Base-by-base conservation (phyloP, 805 yeast species). In the Ogataea nonfermentans region DNA sequence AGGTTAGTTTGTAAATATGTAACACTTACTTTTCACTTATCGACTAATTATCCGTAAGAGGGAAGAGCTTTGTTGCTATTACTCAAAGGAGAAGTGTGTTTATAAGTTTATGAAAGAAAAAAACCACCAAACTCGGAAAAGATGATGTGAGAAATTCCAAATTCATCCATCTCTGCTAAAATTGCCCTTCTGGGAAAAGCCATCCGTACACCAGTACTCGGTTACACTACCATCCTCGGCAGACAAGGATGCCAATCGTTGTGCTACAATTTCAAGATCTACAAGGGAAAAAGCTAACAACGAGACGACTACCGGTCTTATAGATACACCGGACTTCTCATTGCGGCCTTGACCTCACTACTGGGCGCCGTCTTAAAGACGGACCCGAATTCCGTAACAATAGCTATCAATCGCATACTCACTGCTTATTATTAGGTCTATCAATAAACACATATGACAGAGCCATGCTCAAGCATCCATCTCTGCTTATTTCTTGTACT, bases 401-500 rank as follows among this genome's bases (percentile, higher is more conserved):
- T 15, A 4, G 15, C 15, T 22, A 9, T 6, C n/a, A n/a, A 20
- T 37, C 41, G 24, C 36, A 32, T 31, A 23, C 19, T 27, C 27
- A 27, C 6, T 27, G 41, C 27, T 32, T 32, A 37, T 37, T 37
- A 37, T 31, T 37, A 37, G 41, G 41, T 37, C 41, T 37, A 37
- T 37, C 36, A 32, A 37, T 20, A 37, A 29, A 28, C 32, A 35
- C 39, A 32, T 24, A 32, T 32, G 29, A 32, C 37, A 28, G 15
- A 16, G 32, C 29, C 36, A 22, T 19, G 36, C 24, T 27, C 29
- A 22, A 16, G 41, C 36, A 37, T 35, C 24, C 37, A 24, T 17
- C 9, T 30, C n/a, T 28, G 43, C 44, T 57, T 57, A 59, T 52
- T 59, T 59, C 57, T 61, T 63, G 43, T 42, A 51, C 58, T 55